These are phyloP conservation scores for Xylaria sp. DNA, from an alignment of 2,329 filamentous ascomycete species.

Conservation along the genomic window DNA sequence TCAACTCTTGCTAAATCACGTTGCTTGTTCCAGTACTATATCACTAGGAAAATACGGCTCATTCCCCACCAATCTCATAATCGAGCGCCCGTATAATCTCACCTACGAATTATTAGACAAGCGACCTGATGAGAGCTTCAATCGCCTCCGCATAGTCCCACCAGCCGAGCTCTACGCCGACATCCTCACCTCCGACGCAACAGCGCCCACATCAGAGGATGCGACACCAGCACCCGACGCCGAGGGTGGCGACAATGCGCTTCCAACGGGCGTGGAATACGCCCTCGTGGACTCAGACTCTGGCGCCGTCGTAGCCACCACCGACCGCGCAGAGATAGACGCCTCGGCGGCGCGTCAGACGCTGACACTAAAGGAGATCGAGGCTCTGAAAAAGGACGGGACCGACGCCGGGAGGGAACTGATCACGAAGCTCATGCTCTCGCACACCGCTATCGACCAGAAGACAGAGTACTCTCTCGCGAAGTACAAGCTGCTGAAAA, in stretches of 20 bases:
- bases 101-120: conserved; percentile 89
- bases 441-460: conserved; percentile 87
- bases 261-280: conserved; percentile 54
- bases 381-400: conserved; percentile 74
- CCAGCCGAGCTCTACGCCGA: conserved; percentile 85
- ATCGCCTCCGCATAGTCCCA: conserved; percentile 77
- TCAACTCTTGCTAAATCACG: conserved; percentile 17
- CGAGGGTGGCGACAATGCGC: conserved; percentile 46
- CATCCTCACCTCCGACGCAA: conserved; percentile 59
- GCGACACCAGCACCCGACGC: conserved; percentile 47
- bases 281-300: conserved; percentile 53
- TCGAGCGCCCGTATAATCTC: conserved; percentile 88
- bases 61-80: conserved; percentile 86
- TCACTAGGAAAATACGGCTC: conserved; percentile 91
- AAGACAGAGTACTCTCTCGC: conserved; percentile 93
- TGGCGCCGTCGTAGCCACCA: conserved; percentile 58
- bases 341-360: conserved; percentile 74
- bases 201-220: conserved; percentile 43
- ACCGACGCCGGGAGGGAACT: conserved; percentile 84
- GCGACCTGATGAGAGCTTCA: conserved; percentile 66
- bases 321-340: conserved; percentile 65
- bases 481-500: conserved; percentile 95
- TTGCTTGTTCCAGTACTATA: conserved; percentile 69
- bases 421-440: conserved; percentile 89
- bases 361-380: conserved; percentile 76